A percentile compares a stretch with the other conserved stretches of the same genome.
phyloP scores from a whole-genome alignment of 169 alveolate species.

The Babesia sp. region DNA sequence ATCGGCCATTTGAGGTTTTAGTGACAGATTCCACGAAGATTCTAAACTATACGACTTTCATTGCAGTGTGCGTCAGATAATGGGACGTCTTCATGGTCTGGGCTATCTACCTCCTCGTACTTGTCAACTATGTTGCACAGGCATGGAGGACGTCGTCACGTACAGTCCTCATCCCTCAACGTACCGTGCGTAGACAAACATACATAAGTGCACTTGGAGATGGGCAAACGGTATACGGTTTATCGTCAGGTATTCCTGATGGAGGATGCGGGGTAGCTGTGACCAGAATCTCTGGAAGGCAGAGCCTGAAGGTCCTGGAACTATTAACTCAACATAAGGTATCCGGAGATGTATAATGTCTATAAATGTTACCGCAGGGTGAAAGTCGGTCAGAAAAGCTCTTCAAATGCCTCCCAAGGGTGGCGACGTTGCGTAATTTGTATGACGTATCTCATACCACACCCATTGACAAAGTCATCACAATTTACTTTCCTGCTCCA shows the following conservation, averaged over 20 bases:
- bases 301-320: constrained; percentile 36
- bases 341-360: background rate
- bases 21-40: background rate
- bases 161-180: background rate
- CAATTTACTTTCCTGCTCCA: constrained; percentile 63
- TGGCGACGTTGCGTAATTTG: constrained; percentile 28
- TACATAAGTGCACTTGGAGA: background rate
- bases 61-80: too few relatives aligned
- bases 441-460: constrained; percentile 13
- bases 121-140: constrained; percentile 9
- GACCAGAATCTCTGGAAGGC: constrained; percentile 51
- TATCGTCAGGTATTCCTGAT: constrained; percentile 54
- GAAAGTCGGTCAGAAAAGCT: background rate
- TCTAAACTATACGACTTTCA: background rate
- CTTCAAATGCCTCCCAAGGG: constrained; percentile 26
- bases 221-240: constrained; percentile 59
- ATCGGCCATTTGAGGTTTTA: background rate
- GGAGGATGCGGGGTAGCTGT: constrained; percentile 72
- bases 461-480: constrained; percentile 52
- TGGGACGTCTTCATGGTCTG: background rate
- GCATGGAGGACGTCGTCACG: constrained; percentile 16
- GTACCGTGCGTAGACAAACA: background rate
- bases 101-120: background rate
- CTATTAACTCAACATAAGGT: constrained; percentile 32
- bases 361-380: background rate